Conservation (phyloP, 139 green algal species). For the Volvox reticuliferus region DNA sequence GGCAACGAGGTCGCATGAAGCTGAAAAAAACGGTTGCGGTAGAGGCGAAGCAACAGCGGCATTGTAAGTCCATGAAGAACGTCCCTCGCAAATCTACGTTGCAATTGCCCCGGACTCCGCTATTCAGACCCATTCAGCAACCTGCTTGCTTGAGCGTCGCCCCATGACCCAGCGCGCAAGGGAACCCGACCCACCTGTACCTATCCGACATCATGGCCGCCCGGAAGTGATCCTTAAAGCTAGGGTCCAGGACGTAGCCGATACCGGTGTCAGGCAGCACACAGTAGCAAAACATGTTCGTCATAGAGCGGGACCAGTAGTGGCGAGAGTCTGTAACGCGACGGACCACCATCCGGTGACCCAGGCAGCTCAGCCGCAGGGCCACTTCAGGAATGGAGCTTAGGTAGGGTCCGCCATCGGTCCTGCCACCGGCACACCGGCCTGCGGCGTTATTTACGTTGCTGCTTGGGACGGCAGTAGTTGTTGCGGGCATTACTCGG, state of each 20-base stretch:
- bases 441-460: too few relatives aligned
- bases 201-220: conserved; percentile 50
- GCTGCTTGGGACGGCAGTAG: not conserved
- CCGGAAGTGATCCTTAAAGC: conserved; percentile 59
- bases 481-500: not conserved
- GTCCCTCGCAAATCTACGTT: too few relatives aligned
- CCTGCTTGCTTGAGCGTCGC: not conserved
- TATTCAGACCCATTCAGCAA: too few relatives aligned
- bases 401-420: conserved; percentile 5
- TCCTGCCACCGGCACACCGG: too few relatives aligned
- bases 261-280: conserved; percentile 32
- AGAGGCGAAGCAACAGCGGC: too few relatives aligned
- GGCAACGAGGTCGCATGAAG: too few relatives aligned
- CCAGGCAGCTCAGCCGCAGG: conserved; percentile 46
- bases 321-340: conserved; percentile 53
- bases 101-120: too few relatives aligned
- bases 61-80: too few relatives aligned
- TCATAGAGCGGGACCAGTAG: conserved; percentile 63
- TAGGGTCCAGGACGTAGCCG: conserved; percentile 60
- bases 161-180: not conserved
- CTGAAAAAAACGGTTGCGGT: too few relatives aligned
- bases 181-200: conserved; percentile 49
- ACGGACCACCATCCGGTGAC: conserved; percentile 55
- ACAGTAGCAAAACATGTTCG: conserved; percentile 58
- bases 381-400: conserved; percentile 38